Evolutionary conservation across 176 grass and related monocot species (phyloP).

Genomic region (Raddia distichophylla): DNA sequence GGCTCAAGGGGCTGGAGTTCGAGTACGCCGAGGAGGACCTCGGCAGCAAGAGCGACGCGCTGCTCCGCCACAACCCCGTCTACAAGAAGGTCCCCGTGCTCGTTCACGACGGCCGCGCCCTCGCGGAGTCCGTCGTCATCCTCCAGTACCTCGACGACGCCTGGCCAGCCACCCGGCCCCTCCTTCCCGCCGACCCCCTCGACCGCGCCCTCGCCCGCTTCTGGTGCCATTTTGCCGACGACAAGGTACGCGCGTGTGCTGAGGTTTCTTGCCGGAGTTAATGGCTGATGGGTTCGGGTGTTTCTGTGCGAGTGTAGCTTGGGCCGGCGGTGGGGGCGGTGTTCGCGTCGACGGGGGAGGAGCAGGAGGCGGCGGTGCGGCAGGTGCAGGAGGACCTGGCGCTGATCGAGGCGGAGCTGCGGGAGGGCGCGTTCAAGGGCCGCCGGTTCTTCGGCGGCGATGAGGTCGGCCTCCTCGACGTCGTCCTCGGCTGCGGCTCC

Average conservation of each 20-base stretch:
- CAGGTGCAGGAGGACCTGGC: constrained; percentile 79
- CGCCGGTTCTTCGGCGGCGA: constrained; percentile 83
- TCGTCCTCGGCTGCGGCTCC: constrained; percentile 80
- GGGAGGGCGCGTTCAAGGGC: constrained; percentile 68
- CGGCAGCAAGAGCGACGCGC: constrained; percentile 58
- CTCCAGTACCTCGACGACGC: constrained; percentile 81
- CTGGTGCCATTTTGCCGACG: constrained; percentile 90
- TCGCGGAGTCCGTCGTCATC: constrained; percentile 78
- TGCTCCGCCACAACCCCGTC: constrained; percentile 70
- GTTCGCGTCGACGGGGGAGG: constrained; percentile 70
- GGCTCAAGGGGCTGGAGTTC: constrained; percentile 75
- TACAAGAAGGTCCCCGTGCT: constrained; percentile 93
- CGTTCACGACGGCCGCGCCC: constrained; percentile 59
- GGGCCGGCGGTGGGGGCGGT: constrained; percentile 79
- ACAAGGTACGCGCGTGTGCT: constrained; percentile 49
- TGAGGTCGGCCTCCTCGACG: constrained; percentile 65
- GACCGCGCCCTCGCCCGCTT: constrained; percentile 62
- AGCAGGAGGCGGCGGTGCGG: constrained; percentile 62
- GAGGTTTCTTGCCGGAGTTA: neutral
- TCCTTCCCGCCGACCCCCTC: constrained; percentile 59
- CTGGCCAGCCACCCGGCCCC: constrained; percentile 43
- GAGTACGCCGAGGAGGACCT: constrained; percentile 82
- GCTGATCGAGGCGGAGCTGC: constrained; percentile 71
- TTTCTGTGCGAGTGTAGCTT: constrained; percentile 39
- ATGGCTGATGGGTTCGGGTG: neutral